These are phyloP conservation scores for Rhododendron simsii DNA, from an alignment of 148 eudicot species.

Conservation along the genomic window DNA sequence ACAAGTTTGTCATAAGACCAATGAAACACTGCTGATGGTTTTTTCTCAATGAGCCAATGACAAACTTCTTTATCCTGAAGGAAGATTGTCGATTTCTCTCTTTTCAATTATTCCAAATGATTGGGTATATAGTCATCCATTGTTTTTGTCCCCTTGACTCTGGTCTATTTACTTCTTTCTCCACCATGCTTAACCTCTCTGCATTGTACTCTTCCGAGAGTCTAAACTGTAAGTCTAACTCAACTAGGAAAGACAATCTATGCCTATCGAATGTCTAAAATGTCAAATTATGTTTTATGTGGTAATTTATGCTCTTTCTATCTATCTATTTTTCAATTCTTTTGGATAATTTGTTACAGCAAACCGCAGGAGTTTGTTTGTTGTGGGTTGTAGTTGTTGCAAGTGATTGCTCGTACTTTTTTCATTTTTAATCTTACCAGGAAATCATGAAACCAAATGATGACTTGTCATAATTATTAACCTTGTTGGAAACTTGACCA, in stretches of 20 bases:
- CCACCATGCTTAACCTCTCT: not conserved
- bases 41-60: not conserved
- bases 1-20: not conserved
- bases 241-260: not conserved
- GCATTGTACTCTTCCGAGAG: not conserved
- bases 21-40: not conserved
- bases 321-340: not conserved
- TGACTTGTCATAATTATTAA: not conserved
- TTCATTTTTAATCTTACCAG: not conserved
- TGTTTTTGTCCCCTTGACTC: not conserved
- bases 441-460: not conserved
- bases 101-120: not conserved
- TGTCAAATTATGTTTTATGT: not conserved
- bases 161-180: not conserved
- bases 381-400: constrained; percentile 2
- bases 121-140: not conserved
- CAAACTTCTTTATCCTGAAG: not conserved
- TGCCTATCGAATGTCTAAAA: not conserved
- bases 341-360: not conserved
- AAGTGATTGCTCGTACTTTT: not conserved
- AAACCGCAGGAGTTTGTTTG: not conserved
- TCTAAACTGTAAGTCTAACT: not conserved
- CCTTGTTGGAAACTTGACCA: not conserved
- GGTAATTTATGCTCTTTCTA: not conserved
- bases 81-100: not conserved